phyloP scores from a whole-genome alignment of 2,329 filamentous ascomycete species.

The Dendryphion nanum region DNA sequence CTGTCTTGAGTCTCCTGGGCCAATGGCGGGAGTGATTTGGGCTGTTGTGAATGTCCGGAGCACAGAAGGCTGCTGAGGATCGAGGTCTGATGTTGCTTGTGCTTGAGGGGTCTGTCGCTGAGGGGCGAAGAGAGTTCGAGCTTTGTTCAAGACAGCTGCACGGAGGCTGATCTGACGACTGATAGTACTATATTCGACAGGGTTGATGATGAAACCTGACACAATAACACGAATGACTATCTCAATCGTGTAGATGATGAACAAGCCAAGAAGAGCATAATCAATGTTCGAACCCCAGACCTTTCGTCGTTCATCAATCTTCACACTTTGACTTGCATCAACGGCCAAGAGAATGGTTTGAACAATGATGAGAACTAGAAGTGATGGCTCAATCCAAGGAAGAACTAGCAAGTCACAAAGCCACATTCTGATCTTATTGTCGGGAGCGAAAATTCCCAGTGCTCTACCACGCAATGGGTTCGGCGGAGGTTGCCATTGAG shows the following conservation, averaged over 20 bases:
- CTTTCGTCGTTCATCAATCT: conserved; percentile 48
- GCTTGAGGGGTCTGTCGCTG: conserved; percentile 69
- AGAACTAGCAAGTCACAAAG: conserved; percentile 85
- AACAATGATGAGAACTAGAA: conserved; percentile 81
- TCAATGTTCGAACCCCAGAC: conserved; percentile 73
- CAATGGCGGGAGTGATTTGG: conserved; percentile 54
- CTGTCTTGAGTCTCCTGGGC: conserved; percentile 65
- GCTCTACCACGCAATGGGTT: conserved; percentile 88
- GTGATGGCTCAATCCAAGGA: conserved; percentile 80
- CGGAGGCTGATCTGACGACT: conserved; percentile 74
- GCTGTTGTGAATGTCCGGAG: conserved; percentile 73
- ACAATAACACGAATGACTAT: conserved; percentile 81
- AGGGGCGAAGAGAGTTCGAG: conserved; percentile 76
- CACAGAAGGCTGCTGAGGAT: conserved; percentile 61
- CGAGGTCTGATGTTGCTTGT: conserved; percentile 42
- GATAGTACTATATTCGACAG: conserved; percentile 86
- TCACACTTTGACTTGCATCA: conserved; percentile 73
- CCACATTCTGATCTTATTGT: conserved; percentile 70
- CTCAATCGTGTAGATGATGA: conserved; percentile 87
- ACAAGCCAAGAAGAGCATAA: conserved; percentile 77
- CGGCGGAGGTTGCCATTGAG: conserved; percentile 43
- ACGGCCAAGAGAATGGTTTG: conserved; percentile 87
- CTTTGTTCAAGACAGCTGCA: conserved; percentile 72
- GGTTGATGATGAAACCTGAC: conserved; percentile 89
- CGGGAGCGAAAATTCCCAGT: conserved; percentile 77